phyloP scores from a whole-genome alignment of 257 asterid species.

The Perilla frutescens region DNA sequence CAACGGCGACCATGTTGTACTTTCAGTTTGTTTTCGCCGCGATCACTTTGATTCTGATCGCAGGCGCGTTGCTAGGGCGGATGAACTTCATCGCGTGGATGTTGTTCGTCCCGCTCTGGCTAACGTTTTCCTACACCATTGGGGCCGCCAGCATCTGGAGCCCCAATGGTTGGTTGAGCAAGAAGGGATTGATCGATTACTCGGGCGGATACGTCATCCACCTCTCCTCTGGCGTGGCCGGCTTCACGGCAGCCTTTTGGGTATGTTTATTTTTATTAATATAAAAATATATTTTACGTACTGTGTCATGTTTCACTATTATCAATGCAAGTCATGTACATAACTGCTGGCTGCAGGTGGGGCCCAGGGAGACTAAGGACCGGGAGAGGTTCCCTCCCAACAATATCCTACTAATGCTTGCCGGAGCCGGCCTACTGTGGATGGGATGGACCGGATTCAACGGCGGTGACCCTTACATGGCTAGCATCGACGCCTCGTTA shows the following conservation, averaged over 20 bases:
- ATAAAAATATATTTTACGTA: neutral
- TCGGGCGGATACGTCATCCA: slow-evolving; percentile 83
- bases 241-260: slow-evolving; percentile 90
- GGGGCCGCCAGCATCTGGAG: slow-evolving; percentile 79
- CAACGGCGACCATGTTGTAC: slow-evolving; percentile 71
- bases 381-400: slow-evolving; percentile 74
- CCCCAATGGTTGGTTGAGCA: slow-evolving; percentile 65
- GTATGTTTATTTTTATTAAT: slow-evolving; percentile 34
- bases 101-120: slow-evolving; percentile 82
- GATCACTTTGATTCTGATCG: slow-evolving; percentile 69
- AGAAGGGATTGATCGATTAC: slow-evolving; percentile 71
- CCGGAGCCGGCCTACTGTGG: slow-evolving; percentile 80
- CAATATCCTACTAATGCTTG: slow-evolving; percentile 70
- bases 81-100: slow-evolving; percentile 85
- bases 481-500: slow-evolving; percentile 71
- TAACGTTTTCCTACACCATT: slow-evolving; percentile 72
- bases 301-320: neutral
- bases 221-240: slow-evolving; percentile 81
- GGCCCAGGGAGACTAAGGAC: slow-evolving; percentile 67
- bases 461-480: slow-evolving; percentile 76
- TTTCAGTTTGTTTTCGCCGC: slow-evolving; percentile 92
- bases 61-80: slow-evolving; percentile 79
- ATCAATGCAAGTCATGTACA: too few relatives aligned
- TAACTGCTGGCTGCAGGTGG: slow-evolving; percentile 49
- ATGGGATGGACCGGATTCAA: slow-evolving; percentile 96